Percentiles rank a stretch among this genome's conserved stretches.
phyloP scores from a whole-genome alignment of 306 rosid genomes.

The Canavalia ensiformis region DNA sequence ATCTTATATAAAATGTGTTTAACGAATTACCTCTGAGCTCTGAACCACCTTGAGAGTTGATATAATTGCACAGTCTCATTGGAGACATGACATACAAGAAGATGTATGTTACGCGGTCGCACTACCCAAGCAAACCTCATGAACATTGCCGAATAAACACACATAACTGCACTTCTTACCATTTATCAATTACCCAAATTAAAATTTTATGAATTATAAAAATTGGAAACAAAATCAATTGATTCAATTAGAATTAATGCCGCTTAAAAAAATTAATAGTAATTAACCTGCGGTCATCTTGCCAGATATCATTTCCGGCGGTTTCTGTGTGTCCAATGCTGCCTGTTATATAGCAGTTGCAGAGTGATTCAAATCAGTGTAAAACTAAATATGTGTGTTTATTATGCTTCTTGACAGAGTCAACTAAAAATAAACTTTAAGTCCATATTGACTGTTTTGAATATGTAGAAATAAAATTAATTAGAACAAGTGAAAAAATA shows the following conservation, averaged over 20 bases:
- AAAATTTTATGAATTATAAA: too few species aligned
- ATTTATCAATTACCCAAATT: neutral
- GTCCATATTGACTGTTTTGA: neutral
- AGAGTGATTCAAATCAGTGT: constrained; percentile 12
- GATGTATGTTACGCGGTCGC: constrained; percentile 54
- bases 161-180: constrained; percentile 46
- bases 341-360: constrained; percentile 51
- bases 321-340: constrained; percentile 63
- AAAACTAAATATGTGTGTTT: neutral
- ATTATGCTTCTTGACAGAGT: too few species aligned
- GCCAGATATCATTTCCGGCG: constrained; percentile 65
- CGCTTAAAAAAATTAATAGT: neutral
- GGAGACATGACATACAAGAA: constrained; percentile 50
- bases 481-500: neutral
- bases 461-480: neutral
- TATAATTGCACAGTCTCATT: constrained; percentile 59
- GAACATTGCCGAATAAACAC: constrained; percentile 53
- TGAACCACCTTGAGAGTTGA: constrained; percentile 56
- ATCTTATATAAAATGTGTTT: too few species aligned
- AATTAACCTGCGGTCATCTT: constrained; percentile 67
- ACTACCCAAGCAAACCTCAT: constrained; percentile 67
- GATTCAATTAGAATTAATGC: neutral
- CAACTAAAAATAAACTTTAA: too few species aligned
- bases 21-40: constrained; percentile 45
- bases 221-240: neutral